phyloP scores from a whole-genome alignment of 2,329 filamentous ascomycete genomes.

The Elsinoe necatrix region DNA sequence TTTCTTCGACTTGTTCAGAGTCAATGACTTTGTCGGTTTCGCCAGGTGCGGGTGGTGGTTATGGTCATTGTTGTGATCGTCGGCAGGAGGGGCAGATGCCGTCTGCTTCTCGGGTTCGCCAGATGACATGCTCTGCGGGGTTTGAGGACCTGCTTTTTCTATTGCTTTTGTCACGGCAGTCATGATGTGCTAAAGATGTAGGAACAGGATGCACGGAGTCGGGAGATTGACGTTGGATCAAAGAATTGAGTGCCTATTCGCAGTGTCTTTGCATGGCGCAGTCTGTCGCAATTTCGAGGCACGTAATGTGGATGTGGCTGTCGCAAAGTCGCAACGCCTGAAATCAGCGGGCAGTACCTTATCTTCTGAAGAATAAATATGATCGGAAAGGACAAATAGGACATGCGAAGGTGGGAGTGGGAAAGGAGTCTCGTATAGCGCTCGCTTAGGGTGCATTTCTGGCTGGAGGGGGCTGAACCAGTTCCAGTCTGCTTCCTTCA shows the following conservation, averaged over 20 bases:
- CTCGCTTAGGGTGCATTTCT: not conserved
- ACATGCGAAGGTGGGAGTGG: not conserved
- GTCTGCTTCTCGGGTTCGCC: constrained; percentile 7
- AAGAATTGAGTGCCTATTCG: not conserved
- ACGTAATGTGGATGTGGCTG: not conserved
- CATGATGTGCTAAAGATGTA: not conserved
- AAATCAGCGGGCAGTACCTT: not conserved
- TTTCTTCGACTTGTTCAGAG: constrained; percentile 21
- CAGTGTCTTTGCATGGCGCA: constrained; percentile 12
- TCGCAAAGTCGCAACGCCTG: not conserved
- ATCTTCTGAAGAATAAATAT: not conserved
- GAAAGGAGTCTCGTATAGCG: not conserved
- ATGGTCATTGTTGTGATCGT: not conserved
- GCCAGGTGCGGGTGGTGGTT: not conserved
- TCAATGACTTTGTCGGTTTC: not conserved
- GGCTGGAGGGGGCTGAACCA: constrained; percentile 4
- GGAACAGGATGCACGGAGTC: not conserved
- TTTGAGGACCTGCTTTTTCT: constrained; percentile 6
- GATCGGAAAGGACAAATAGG: not conserved
- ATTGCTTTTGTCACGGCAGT: not conserved
- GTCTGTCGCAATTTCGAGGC: not conserved
- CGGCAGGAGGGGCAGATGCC: not conserved
- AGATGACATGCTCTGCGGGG: constrained; percentile 9
- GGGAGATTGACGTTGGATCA: not conserved
- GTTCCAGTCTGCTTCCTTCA: not conserved